phyloP scores from a whole-genome alignment of 345 rosid species.

The Populus tremula region DNA sequence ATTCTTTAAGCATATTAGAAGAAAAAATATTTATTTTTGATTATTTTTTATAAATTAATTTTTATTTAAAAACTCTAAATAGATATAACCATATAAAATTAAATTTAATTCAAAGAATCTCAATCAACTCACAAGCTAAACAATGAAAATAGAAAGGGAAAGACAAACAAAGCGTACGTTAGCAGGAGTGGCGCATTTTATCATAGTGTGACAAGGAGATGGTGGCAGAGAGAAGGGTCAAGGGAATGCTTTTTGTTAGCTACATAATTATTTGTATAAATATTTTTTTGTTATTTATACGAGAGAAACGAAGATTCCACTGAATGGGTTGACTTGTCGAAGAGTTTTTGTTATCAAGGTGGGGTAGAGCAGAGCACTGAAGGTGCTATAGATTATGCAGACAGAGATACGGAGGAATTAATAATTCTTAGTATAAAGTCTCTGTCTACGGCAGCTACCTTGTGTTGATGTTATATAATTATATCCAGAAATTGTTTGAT shows the following conservation, averaged over 20 bases:
- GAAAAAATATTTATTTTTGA: no score
- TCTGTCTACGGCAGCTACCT: slow-evolving; percentile 18
- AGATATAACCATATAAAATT: no score
- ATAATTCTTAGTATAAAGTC: slow-evolving; percentile 21
- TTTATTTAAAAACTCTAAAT: no score
- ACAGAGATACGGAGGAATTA: slow-evolving; percentile 22
- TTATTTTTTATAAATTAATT: no score
- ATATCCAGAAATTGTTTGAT: neutral
- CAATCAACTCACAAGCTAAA: no score
- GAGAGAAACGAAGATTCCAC: neutral
- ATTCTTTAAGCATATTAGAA: no score
- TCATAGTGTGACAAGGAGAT: neutral
- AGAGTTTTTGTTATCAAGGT: neutral
- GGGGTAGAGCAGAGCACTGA: slow-evolving; percentile 22
- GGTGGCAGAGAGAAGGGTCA: neutral
- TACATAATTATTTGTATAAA: neutral
- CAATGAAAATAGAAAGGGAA: no score
- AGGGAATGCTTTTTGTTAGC: neutral
- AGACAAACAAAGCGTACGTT: neutral
- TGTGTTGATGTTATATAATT: slow-evolving; percentile 8
- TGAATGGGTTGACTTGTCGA: neutral
- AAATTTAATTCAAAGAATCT: no score
- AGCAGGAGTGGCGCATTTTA: neutral
- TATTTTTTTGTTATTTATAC: no score
- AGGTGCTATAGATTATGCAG: slow-evolving; percentile 14